These are phyloP conservation scores for Uncinocarpus reesii DNA, from an alignment of 2,329 filamentous ascomycete species.

Conservation along the genomic window DNA sequence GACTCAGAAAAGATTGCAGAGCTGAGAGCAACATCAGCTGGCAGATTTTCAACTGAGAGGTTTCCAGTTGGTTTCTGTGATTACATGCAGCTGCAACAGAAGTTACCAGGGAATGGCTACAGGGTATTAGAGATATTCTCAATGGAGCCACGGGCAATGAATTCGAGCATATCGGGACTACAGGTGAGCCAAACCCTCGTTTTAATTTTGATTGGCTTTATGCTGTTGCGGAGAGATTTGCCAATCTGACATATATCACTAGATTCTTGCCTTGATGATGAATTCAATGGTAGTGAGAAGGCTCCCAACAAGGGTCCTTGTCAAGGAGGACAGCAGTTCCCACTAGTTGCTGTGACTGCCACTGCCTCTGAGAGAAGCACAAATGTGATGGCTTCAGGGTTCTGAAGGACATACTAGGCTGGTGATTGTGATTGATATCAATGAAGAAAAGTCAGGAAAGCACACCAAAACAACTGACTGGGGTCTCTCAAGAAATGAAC, in stretches of 20 bases:
- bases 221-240: background rate
- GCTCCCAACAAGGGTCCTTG: conserved; percentile 10
- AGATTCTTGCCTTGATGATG: background rate
- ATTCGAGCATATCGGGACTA: conserved; percentile 7
- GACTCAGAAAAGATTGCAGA: conserved; percentile 12
- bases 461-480: conserved; percentile 4
- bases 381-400: conserved; percentile 12
- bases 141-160: conserved; percentile 3
- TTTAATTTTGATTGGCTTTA: conserved; percentile 2
- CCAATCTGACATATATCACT: conserved; percentile 9
- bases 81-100: conserved; percentile 10
- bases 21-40: conserved; percentile 12
- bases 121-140: conserved; percentile 4
- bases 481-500: conserved; percentile 8
- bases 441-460: conserved; percentile 3
- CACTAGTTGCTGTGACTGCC: conserved; percentile 11
- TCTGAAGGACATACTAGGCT: conserved; percentile 11
- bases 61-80: conserved; percentile 11
- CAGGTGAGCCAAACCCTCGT: conserved; percentile 6
- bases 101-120: conserved; percentile 9
- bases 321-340: conserved; percentile 8
- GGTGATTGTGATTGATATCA: conserved; percentile 13
- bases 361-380: conserved; percentile 9
- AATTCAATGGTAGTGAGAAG: conserved; percentile 13
- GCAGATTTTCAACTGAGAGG: conserved; percentile 14